Evolutionary conservation across 2,329 filamentous ascomycete genomes (phyloP).

Genomic region (Lachnellula arida): DNA sequence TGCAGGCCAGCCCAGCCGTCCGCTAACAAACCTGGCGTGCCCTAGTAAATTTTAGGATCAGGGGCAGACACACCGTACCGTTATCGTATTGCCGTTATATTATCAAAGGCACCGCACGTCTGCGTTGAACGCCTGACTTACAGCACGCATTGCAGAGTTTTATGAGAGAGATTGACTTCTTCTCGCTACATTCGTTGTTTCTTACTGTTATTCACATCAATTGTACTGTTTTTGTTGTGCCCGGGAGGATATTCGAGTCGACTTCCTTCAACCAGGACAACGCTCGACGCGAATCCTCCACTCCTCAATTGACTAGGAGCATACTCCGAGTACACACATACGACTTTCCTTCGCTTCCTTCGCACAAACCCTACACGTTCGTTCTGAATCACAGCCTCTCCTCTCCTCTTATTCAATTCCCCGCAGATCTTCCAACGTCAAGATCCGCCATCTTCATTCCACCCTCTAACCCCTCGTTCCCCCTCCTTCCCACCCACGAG

Average conservation of each 20-base stretch:
- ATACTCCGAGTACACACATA: not conserved
- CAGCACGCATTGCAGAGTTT: no score
- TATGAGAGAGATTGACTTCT: not conserved
- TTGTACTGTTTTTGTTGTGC: not conserved
- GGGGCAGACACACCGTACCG: no score
- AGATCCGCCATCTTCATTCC: not conserved
- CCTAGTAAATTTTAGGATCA: no score
- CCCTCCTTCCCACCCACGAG: not conserved
- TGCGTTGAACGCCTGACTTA: no score
- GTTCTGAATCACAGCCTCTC: not conserved
- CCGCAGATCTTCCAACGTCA: not conserved
- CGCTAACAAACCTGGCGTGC: no score
- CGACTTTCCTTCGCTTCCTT: not conserved
- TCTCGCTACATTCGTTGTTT: not conserved
- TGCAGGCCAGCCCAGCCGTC: no score
- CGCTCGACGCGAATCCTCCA: slow-evolving; percentile 14
- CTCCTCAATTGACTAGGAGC: no score
- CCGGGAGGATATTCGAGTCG: no score
- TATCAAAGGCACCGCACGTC: no score
- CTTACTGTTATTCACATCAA: not conserved
- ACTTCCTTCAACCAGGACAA: not conserved
- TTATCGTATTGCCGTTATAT: no score
- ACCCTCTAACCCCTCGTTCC: slow-evolving; percentile 2
- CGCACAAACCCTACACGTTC: slow-evolving; percentile 1
- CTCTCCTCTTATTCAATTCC: not conserved